Evolutionary conservation across 208 protist species (phyloP).

Genomic region (Trypanosoma boissoni): DNA sequence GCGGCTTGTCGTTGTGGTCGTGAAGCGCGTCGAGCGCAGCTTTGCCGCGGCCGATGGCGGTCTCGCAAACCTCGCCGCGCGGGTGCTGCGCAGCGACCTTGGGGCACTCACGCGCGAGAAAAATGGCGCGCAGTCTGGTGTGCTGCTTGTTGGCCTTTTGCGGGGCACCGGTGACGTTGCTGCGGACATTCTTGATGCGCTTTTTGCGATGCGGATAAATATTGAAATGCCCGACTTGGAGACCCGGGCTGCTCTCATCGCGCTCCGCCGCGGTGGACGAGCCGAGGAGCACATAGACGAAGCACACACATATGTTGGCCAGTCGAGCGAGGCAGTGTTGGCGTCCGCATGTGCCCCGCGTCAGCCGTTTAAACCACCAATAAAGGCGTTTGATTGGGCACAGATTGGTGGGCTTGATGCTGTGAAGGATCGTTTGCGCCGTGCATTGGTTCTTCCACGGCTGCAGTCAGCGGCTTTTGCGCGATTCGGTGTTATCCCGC

Average conservation of each 20-base stretch:
- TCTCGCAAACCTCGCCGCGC: conserved; percentile 30
- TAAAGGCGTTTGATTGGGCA: conserved; percentile 92
- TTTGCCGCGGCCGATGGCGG: conserved; percentile 42
- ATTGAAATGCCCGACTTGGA: conserved; percentile 37
- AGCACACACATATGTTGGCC: conserved; percentile 59
- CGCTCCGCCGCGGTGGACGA: conserved; percentile 35
- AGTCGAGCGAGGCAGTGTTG: conserved; percentile 48
- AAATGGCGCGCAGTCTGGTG: conserved; percentile 27
- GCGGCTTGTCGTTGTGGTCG: conserved; percentile 34
- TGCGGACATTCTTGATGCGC: conserved; percentile 27
- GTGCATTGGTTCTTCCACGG: conserved; percentile 98
- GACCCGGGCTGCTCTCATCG: conserved; percentile 50
- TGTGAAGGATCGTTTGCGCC: conserved; percentile 97
- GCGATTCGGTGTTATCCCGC: conserved; percentile 97
- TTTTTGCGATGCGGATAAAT: conserved; percentile 44
- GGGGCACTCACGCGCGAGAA: conserved; percentile 19
- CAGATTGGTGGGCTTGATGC: conserved; percentile 99
- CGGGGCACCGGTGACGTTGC: conserved; percentile 25
- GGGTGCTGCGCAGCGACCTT: conserved; percentile 29
- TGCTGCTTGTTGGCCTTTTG: conserved; percentile 52
- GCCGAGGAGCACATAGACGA: conserved; percentile 21
- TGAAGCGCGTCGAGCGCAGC: conserved; percentile 33
- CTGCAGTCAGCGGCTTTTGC: conserved; percentile 98
- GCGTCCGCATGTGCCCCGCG: conserved; percentile 26
- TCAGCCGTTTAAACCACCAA: conserved; percentile 26